Conservation (phyloP, 2,329 filamentous ascomycete species). For the Penicillium sp. region DNA sequence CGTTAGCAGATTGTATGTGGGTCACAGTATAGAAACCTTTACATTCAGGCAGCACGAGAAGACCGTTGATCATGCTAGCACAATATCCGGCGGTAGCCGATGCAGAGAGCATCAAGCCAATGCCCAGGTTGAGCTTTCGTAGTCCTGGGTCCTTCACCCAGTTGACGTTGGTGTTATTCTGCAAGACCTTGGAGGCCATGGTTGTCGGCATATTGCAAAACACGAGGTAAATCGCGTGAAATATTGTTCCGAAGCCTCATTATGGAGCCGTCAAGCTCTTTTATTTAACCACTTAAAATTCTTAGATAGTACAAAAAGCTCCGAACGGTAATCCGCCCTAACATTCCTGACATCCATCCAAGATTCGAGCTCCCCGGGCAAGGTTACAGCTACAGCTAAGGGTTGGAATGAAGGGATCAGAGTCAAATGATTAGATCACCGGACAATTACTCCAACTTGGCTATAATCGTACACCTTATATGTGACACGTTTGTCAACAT, state of each 20-base stretch:
- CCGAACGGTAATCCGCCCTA: slow-evolving; percentile 3
- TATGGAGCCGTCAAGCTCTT: slow-evolving; percentile 10
- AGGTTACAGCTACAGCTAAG: slow-evolving; percentile 15
- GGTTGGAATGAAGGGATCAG: slow-evolving; percentile 10
- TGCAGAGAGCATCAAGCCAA: slow-evolving; percentile 25
- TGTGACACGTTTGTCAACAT: slow-evolving; percentile 7
- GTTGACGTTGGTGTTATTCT: slow-evolving; percentile 11
- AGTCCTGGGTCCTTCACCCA: slow-evolving; percentile 17
- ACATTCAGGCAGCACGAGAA: slow-evolving; percentile 27
- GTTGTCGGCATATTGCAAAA: background rate
- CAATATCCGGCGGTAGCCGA: slow-evolving; percentile 28
- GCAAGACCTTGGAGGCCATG: slow-evolving; percentile 10
- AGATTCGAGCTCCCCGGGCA: slow-evolving; percentile 1
- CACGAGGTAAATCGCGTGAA: background rate
- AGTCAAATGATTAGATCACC: slow-evolving; percentile 14
- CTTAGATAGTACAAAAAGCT: slow-evolving; percentile 7
- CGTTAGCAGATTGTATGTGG: slow-evolving; percentile 1
- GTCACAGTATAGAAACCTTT: background rate
- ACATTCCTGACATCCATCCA: slow-evolving; percentile 8
- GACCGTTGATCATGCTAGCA: slow-evolving; percentile 28
- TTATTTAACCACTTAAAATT: slow-evolving; percentile 9
- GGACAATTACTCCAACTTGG: slow-evolving; percentile 5
- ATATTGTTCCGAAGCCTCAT: background rate
- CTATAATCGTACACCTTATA: background rate
- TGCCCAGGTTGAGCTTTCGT: slow-evolving; percentile 23